A percentile compares a stretch with the other conserved stretches of the same genome.
Evolutionary conservation across 495 filamentous ascomycete species (phyloP).

Genomic region (Chaetomium cochliodes): DNA sequence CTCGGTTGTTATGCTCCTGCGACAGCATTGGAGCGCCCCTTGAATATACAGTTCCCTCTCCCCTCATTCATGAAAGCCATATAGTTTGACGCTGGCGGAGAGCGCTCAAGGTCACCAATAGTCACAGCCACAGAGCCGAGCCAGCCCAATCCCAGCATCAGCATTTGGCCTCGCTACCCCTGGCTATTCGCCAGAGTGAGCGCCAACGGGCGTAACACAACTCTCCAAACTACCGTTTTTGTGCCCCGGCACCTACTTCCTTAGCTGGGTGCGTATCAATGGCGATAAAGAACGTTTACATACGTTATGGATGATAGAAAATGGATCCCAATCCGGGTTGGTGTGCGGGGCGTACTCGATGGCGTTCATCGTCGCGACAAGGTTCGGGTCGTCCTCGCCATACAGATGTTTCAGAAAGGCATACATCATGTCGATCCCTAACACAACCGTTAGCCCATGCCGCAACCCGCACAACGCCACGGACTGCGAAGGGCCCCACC

Average conservation of each 20-base stretch:
- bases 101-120: no score
- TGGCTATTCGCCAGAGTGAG: background rate
- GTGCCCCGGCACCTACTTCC: constrained; percentile 1
- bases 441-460: constrained; percentile 26
- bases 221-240: constrained; percentile 7
- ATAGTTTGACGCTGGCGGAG: no score
- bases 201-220: constrained; percentile 3
- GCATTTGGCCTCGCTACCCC: background rate
- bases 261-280: background rate
- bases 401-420: constrained; percentile 52
- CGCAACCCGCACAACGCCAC: background rate
- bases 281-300: background rate
- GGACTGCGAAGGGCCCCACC: background rate
- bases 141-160: background rate
- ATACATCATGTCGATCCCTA: constrained; percentile 65
- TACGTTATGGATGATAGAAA: constrained; percentile 27
- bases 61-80: no score
- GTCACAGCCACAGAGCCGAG: no score
- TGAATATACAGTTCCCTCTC: no score
- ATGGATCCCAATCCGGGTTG: constrained; percentile 41
- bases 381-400: constrained; percentile 40
- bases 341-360: constrained; percentile 40
- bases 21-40: no score
- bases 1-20: no score
- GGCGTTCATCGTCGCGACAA: constrained; percentile 10